A percentile compares a stretch with the other conserved stretches of the same genome.
Evolutionary conservation across 345 rosid species (phyloP).

Genomic region (Hirschfeldia incana): DNA sequence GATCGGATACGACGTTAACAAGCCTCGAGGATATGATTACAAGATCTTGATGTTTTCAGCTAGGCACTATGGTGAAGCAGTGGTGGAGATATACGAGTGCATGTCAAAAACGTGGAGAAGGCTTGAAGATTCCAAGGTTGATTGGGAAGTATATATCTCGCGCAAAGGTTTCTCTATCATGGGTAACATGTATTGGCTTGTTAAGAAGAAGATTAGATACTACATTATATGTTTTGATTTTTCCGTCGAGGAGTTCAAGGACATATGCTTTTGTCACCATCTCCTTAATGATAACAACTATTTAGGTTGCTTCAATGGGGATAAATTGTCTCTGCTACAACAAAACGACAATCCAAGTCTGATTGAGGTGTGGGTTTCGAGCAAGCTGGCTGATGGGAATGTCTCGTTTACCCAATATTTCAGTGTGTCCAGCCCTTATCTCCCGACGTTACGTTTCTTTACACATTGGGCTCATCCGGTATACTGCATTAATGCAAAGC

Average conservation of each 20-base stretch:
- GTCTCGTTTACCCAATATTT: not conserved
- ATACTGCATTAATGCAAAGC: not conserved
- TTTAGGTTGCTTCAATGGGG: not conserved
- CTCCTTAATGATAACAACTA: not conserved
- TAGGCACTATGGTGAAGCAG: not conserved
- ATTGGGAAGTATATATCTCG: not conserved
- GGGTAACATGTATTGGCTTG: not conserved
- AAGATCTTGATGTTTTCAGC: not conserved
- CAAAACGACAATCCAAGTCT: not conserved
- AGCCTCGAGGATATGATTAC: not conserved
- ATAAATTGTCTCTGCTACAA: not conserved
- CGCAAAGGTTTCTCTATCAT: not conserved
- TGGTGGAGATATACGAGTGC: not conserved
- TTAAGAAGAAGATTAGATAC: not conserved
- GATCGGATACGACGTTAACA: not conserved
- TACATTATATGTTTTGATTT: not conserved
- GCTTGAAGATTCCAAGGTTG: not conserved
- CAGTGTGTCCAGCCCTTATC: not conserved
- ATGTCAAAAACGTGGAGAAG: not conserved
- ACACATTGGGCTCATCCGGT: not conserved
- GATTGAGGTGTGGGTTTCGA: not conserved
- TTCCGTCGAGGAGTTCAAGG: not conserved
- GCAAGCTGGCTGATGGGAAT: not conserved
- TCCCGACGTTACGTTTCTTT: not conserved
- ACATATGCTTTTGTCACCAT: not conserved